Evolutionary conservation across 2,329 filamentous ascomycete genomes (phyloP).

Genomic region (Clarireedia paspali): DNA sequence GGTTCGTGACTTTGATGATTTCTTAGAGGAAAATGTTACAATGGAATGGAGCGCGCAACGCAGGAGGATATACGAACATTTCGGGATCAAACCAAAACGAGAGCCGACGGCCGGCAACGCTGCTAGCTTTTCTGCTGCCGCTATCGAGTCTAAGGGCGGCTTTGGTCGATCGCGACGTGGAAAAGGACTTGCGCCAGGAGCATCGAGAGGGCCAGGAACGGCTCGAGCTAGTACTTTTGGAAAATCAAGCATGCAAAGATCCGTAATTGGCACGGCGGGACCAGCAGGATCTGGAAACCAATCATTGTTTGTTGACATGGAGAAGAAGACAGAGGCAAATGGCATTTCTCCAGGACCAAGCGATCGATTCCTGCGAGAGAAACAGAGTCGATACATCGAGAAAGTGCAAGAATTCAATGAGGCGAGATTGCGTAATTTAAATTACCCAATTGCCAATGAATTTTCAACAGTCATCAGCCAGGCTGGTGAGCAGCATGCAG

Average conservation of each 20-base stretch:
- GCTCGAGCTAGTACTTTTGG: conserved; percentile 52
- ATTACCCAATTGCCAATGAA: conserved; percentile 68
- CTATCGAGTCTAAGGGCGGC: conserved; percentile 39
- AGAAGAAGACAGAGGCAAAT: conserved; percentile 46
- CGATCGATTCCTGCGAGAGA: conserved; percentile 72
- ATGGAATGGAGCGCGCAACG: conserved; percentile 95
- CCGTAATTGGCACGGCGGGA: conserved; percentile 77
- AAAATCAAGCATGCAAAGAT: conserved; percentile 66
- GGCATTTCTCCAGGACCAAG: conserved; percentile 46
- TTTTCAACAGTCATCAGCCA: conserved; percentile 68
- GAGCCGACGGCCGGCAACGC: conserved; percentile 26
- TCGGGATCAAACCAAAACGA: conserved; percentile 67
- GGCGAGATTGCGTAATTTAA: conserved; percentile 55
- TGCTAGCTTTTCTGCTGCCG: conserved; percentile 26
- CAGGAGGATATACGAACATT: conserved; percentile 90
- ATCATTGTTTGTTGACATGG: conserved; percentile 60
- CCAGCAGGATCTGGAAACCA: conserved; percentile 53
- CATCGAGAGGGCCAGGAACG: conserved; percentile 19
- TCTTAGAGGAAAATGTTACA: conserved; percentile 88
- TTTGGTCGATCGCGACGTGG: conserved; percentile 54
- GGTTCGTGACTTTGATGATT: conserved; percentile 84
- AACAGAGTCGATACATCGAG: conserved; percentile 73
- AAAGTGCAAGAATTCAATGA: conserved; percentile 74
- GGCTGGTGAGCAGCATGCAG: conserved; percentile 62
- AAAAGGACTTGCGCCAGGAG: conserved; percentile 33